Percentiles rank a stretch among this genome's conserved stretches.
These are phyloP conservation scores for Actinidia chinensis DNA, from an alignment of 179 eudicot genomes.

Conservation along the genomic window DNA sequence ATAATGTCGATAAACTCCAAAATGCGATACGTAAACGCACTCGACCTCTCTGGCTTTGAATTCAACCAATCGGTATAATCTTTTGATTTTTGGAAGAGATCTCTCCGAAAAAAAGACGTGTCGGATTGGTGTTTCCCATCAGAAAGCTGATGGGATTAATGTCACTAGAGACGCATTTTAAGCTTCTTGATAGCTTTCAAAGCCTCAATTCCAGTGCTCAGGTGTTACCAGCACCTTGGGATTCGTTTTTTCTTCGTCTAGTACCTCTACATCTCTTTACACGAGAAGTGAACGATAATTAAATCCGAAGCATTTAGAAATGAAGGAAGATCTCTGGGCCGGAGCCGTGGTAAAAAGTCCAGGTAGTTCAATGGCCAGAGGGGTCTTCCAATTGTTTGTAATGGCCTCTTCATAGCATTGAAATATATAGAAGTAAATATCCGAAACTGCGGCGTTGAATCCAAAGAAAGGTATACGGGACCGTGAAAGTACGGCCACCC, in stretches of 20 bases:
- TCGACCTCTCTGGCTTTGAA: neutral
- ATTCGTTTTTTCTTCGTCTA: slow-evolving; percentile 29
- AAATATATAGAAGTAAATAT: neutral
- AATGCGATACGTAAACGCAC: neutral
- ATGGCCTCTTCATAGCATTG: neutral
- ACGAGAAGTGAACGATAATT: slow-evolving; percentile 19
- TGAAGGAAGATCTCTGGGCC: slow-evolving; percentile 50
- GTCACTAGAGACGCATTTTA: neutral
- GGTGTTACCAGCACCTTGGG: slow-evolving; percentile 37
- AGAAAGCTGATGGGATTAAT: neutral
- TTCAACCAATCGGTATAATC: neutral
- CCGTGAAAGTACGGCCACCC: neutral
- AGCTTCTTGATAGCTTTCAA: neutral
- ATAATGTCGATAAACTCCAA: neutral
- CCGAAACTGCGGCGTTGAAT: neutral
- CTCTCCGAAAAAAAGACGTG: neutral
- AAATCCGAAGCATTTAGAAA: slow-evolving; percentile 25
- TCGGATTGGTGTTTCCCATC: neutral
- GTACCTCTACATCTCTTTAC: slow-evolving; percentile 31
- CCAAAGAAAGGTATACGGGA: neutral
- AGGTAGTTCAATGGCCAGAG: slow-evolving; percentile 44
- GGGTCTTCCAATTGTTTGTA: slow-evolving; percentile 24
- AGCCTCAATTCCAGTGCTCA: neutral
- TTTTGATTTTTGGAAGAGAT: neutral
- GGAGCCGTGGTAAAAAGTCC: slow-evolving; percentile 44